A percentile compares a stretch with the other conserved stretches of the same genome.
Conservation (phyloP, 495 filamentous ascomycete species). For the Penicillium arizonense region DNA sequence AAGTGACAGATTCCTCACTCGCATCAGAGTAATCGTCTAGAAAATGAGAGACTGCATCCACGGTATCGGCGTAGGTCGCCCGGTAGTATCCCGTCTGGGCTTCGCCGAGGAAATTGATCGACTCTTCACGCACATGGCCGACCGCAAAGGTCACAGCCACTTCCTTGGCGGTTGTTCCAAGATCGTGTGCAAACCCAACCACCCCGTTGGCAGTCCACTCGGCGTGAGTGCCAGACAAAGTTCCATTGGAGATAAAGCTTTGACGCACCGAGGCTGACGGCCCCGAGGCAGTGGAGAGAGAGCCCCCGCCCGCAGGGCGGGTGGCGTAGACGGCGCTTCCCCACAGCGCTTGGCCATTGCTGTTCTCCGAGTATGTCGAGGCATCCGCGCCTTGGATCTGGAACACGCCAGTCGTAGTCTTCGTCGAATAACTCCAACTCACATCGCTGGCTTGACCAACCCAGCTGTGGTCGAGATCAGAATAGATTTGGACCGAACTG, state of each 20-base stretch:
- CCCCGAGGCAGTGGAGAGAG: slow-evolving; percentile 26
- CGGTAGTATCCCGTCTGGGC: slow-evolving; percentile 39
- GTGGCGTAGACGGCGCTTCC: slow-evolving; percentile 41
- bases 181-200: slow-evolving; percentile 36
- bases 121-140: slow-evolving; percentile 36
- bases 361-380: slow-evolving; percentile 28
- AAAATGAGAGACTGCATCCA: slow-evolving; percentile 33
- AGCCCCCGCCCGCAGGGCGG: slow-evolving; percentile 18
- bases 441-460: slow-evolving; percentile 34
- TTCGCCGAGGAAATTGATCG: slow-evolving; percentile 42
- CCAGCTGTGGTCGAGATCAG: slow-evolving; percentile 45
- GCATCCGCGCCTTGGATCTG: slow-evolving; percentile 22
- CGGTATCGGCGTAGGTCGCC: slow-evolving; percentile 18
- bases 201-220: slow-evolving; percentile 29
- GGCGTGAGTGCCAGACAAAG: slow-evolving; percentile 18
- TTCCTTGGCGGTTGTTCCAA: slow-evolving; percentile 25
- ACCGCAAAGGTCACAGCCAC: slow-evolving; percentile 41
- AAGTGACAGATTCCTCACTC: slow-evolving; percentile 18
- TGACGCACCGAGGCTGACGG: slow-evolving; percentile 19
- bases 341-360: slow-evolving; percentile 37
- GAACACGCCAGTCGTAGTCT: slow-evolving; percentile 26
- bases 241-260: slow-evolving; percentile 31
- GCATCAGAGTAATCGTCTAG: slow-evolving; percentile 41
- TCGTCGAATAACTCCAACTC: slow-evolving; percentile 23
- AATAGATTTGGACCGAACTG: slow-evolving; percentile 38